Base-by-base conservation (phyloP, 2,329 filamentous ascomycete species). In the Nectriaceae sp. region DNA sequence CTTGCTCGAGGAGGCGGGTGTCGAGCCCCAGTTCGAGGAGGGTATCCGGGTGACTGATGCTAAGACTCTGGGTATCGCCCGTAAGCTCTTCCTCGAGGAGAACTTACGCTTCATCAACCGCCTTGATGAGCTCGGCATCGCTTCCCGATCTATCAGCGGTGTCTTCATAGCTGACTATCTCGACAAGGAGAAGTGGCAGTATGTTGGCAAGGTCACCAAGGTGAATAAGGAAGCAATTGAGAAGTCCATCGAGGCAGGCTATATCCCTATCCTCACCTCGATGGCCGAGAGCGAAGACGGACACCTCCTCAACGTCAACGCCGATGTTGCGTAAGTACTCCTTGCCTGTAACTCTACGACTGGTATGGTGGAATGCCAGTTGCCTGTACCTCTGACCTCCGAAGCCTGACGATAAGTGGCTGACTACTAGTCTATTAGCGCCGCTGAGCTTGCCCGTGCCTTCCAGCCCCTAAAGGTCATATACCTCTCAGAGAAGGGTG, bases 401-500 rank as follows among this genome's bases (percentile, higher is more conserved):
- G n/a, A n/a, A n/a, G n/a, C n/a, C n/a, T n/a, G n/a, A n/a, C n/a
- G n/a, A n/a, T n/a, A n/a, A n/a, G n/a, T n/a, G n/a, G n/a, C n/a
- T n/a, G n/a, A n/a, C n/a, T n/a, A n/a, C n/a, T n/a, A n/a, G n/a
- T n/a, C n/a, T n/a, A n/a, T n/a, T n/a, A n/a, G n/a, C 29, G 94
- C 94, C 22, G 92, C 92, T 56, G 93, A 97, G 74, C 24, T 99
- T 52, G 93, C 94, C 20, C 86, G 90, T 51, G 84, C 89, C 47
- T 77, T 99, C 45, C 87, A 97, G 72, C 94, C 94, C 21, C 76
- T 97, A 63, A 99, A 99, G 83, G 93, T 97, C 53, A 92, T 99
- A 51, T 99, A 97, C 69, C 80, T 97, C n/a, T 95, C 91, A 4
- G 94, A 99, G 75, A 97, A 97, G 80, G 94, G 94, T 42, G 94